A percentile compares a stretch with the other conserved stretches of the same genome.
phyloP scores from a whole-genome alignment of 768 basidiomycete species.

The Crepidotus variabilis region DNA sequence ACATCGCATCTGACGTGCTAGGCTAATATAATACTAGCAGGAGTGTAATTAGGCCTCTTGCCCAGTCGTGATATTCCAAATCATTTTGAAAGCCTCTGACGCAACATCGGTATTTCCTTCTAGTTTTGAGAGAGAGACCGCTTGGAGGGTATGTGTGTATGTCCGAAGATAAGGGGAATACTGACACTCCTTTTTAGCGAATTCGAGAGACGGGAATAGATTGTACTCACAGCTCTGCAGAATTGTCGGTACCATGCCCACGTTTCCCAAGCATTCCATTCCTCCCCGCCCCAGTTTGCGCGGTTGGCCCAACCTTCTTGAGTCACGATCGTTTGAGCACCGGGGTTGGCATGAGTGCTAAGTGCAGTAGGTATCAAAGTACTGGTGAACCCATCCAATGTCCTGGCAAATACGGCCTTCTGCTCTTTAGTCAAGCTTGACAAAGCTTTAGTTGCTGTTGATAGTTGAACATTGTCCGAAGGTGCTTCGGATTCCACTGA shows the following conservation, averaged over 20 bases:
- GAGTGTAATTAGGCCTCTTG: conserved; percentile 31
- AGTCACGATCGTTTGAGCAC: conserved; percentile 53
- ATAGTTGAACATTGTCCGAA: conserved; percentile 64
- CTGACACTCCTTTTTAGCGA: conserved; percentile 30
- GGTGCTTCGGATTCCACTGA: conserved; percentile 30
- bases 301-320: conserved; percentile 71
- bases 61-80: conserved; percentile 70
- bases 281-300: conserved; percentile 61
- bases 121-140: conserved; percentile 65
- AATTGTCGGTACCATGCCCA: conserved; percentile 94
- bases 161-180: conserved; percentile 78
- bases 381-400: conserved; percentile 72
- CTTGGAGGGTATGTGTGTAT: conserved; percentile 66
- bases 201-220: not conserved
- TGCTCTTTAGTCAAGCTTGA: conserved; percentile 73
- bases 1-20: too few species aligned
- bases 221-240: conserved; percentile 63
- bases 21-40: too few species aligned
- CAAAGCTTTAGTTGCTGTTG: conserved; percentile 71
- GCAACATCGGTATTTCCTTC: conserved; percentile 55
- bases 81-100: conserved; percentile 55
- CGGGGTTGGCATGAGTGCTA: conserved; percentile 43
- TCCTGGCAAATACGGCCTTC: conserved; percentile 65
- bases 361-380: conserved; percentile 47
- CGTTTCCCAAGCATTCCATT: conserved; percentile 84